Conservation (phyloP, 805 yeast genomes). For the Deakozyma indianensis region DNA sequence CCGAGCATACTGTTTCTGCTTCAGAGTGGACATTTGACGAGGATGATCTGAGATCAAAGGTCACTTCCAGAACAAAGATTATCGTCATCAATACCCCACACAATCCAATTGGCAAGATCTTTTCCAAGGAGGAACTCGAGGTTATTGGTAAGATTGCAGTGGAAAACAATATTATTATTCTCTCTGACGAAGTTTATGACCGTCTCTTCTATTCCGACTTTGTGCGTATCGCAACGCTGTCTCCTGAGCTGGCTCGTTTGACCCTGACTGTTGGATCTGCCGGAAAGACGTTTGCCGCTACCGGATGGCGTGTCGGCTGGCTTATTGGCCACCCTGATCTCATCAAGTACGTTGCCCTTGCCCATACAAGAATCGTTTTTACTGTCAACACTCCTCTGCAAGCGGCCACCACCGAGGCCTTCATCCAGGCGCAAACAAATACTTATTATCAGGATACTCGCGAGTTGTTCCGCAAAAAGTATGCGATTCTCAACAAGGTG, state of each 20-base stretch:
- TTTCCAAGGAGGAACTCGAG: conserved; percentile 58
- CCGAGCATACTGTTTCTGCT: conserved; percentile 51
- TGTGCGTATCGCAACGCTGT: conserved; percentile 70
- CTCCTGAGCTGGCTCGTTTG: conserved; percentile 63
- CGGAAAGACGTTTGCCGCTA: conserved; percentile 96
- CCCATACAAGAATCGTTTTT: conserved; percentile 91
- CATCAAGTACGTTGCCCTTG: conserved; percentile 67
- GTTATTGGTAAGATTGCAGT: conserved; percentile 74
- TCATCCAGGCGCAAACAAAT: conserved; percentile 43
- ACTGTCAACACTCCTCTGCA: conserved; percentile 84
- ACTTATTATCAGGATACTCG: conserved; percentile 62
- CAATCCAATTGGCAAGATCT: conserved; percentile 89
- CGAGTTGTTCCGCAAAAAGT: conserved; percentile 53
- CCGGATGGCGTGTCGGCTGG: conserved; percentile 99
- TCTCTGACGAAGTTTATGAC: conserved; percentile 94
- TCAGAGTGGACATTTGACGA: conserved; percentile 81
- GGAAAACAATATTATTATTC: conserved; percentile 63
- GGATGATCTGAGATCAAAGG: conserved; percentile 56
- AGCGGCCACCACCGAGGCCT: conserved; percentile 76
- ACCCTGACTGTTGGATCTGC: conserved; percentile 93
- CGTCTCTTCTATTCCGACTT: conserved; percentile 65
- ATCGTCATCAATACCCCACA: conserved; percentile 88
- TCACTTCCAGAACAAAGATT: conserved; percentile 66
- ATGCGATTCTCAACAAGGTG: conserved; percentile 52
- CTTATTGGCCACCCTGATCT: conserved; percentile 75